Conservation (phyloP, 257 asterid species). For the Primulina tabacum region DNA sequence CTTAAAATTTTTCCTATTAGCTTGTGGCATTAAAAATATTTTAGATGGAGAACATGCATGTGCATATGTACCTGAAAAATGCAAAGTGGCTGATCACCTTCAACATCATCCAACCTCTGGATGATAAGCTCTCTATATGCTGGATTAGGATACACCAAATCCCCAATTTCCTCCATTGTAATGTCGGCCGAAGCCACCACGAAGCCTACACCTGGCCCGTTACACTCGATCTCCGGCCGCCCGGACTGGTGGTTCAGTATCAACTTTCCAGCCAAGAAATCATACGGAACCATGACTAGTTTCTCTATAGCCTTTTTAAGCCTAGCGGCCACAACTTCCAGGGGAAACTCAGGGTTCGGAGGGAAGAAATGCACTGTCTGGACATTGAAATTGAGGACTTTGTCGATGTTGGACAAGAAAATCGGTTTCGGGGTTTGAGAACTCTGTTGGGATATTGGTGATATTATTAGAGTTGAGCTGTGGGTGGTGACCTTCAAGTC, state of each 20-base stretch:
- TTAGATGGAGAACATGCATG: no score
- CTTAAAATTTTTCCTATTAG: no score
- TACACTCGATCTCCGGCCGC: not conserved
- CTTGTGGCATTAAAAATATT: no score
- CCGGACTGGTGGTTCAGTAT: not conserved
- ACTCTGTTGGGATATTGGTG: slow-evolving; percentile 37
- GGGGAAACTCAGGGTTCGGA: not conserved
- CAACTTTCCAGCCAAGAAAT: not conserved
- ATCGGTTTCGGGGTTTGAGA: slow-evolving; percentile 26
- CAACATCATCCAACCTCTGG: slow-evolving; percentile 39
- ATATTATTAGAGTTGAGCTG: slow-evolving; percentile 40
- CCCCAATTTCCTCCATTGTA: not conserved
- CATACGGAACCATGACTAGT: not conserved
- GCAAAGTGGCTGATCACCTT: slow-evolving; percentile 61
- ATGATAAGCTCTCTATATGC: slow-evolving; percentile 66
- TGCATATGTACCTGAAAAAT: slow-evolving; percentile 58
- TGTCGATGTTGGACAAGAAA: slow-evolving; percentile 32
- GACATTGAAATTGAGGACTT: not conserved
- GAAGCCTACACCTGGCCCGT: not conserved
- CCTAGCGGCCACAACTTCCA: not conserved
- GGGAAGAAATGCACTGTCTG: not conserved
- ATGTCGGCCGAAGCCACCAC: not conserved
- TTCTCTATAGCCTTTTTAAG: not conserved
- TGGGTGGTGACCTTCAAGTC: slow-evolving; percentile 51
- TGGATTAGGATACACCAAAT: slow-evolving; percentile 38